Evolutionary conservation across 106 monocot genomes (phyloP), one percentile per base, ranked within the genome.

Genomic region (Dendrobium catenatum): DNA sequence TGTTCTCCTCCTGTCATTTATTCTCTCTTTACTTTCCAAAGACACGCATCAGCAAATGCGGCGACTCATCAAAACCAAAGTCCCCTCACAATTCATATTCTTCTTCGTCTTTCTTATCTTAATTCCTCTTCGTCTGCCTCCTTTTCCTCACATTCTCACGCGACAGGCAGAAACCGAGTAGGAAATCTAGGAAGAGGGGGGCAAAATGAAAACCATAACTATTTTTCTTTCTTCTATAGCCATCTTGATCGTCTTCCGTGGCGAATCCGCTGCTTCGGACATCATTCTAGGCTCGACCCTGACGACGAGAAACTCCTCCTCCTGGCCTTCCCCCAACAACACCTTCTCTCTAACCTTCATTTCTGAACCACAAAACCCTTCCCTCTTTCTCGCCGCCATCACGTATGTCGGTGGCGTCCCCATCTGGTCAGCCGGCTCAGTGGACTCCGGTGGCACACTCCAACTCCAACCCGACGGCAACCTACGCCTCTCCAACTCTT

Each of bases 401-500:
- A 48, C 49, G 2, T 76, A 76, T 13, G 6, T 7, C 9, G 76
- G 76, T 49, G 76, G 76, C 5, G 47, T 76, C 5, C 76, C 76
- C 49, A 51, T 49, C 76, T 76, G 76, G 76, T 24, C 76, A 0
- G 76, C 76, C 22, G 76, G 76, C 2, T 1, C 26, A 6, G 48
- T 76, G 5, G 76, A 76, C 49, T 19, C 56, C 78, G 55, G 80
- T 20, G 64, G 48, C 29, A 81, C 86, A 43, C 76, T 92, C 87
- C 68, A 82, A 27, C 87, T 90, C 81, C 84, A 40, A n/a, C 19
- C 77, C 79, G 56, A 78, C 80, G 92, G 92, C 3, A 84, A 92
- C 86, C 90, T 95, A 83, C 84, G 59, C 79, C 89, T 90, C 68
- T 41, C 77, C 83, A 77, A 81, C 87, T 84, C 81, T 75, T 84